These are phyloP conservation scores for Nemania sp. DNA, from an alignment of 2,329 filamentous ascomycete genomes.

Conservation along the genomic window DNA sequence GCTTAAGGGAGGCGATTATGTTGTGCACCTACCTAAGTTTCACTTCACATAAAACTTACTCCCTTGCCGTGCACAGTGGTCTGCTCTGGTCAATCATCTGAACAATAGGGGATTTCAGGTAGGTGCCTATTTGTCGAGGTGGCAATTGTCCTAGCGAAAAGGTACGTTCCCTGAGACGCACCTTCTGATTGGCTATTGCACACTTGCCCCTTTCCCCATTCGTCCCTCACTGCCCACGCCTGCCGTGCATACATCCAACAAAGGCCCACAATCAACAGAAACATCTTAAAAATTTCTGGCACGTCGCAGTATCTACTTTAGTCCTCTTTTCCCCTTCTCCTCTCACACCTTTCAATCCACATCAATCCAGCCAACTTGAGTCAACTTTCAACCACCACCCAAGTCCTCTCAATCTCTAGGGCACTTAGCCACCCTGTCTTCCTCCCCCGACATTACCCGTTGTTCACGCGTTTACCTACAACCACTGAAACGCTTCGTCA, in stretches of 20 bases:
- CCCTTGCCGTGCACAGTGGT: too few species aligned
- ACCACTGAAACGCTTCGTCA: constrained; percentile 45
- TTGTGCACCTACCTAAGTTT: background rate
- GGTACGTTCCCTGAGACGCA: constrained; percentile 10
- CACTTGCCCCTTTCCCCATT: constrained; percentile 26
- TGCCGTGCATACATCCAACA: constrained; percentile 33
- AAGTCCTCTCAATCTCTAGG: constrained; percentile 66
- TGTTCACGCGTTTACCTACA: constrained; percentile 72
- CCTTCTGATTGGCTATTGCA: constrained; percentile 31
- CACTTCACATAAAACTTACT: too few species aligned
- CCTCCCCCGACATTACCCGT: constrained; percentile 59
- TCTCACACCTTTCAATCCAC: constrained; percentile 46
- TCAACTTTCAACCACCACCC: constrained; percentile 42
- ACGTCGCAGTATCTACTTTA: constrained; percentile 36
- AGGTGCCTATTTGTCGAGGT: too few species aligned
- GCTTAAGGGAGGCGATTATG: background rate
- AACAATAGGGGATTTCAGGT: too few species aligned
- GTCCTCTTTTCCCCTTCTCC: constrained; percentile 37
- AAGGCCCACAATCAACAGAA: constrained; percentile 38
- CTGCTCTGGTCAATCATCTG: too few species aligned
- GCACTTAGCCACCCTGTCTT: constrained; percentile 83
- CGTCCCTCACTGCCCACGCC: constrained; percentile 26
- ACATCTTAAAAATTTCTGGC: constrained; percentile 43
- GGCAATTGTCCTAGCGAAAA: too few species aligned
- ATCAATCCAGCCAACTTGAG: constrained; percentile 45